Evolutionary conservation across 495 filamentous ascomycete genomes (phyloP).

Genomic region (Neurospora sp.): DNA sequence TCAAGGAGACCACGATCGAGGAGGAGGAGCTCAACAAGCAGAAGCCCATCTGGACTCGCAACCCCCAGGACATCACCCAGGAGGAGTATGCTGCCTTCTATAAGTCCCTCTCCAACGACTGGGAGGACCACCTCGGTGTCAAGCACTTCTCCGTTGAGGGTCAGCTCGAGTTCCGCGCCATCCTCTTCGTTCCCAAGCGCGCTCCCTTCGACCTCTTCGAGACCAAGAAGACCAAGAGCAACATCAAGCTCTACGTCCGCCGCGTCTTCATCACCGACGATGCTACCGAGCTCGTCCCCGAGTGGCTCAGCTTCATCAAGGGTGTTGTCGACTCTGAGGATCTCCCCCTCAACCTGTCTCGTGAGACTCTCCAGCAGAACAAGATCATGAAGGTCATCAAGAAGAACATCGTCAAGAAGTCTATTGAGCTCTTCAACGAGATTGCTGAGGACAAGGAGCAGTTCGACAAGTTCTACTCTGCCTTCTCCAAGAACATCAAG

Average conservation of each 20-base stretch:
- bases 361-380: constrained; percentile 99
- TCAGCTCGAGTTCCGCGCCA: constrained; percentile 99
- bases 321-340: constrained; percentile 99
- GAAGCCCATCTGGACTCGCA: constrained; percentile 99
- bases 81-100: constrained; percentile 99
- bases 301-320: constrained; percentile 99
- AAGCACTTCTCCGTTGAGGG: constrained; percentile 99
- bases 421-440: constrained; percentile 96
- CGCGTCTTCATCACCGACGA: constrained; percentile 99
- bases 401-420: constrained; percentile 99
- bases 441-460: constrained; percentile 98
- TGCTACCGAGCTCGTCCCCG: constrained; percentile 95
- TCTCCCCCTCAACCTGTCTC: constrained; percentile 95
- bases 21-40: constrained; percentile 99
- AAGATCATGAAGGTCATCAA: constrained; percentile 99
- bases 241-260: constrained; percentile 99
- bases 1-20: constrained; percentile 97
- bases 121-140: constrained; percentile 98
- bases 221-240: constrained; percentile 99
- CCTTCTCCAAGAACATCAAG: constrained; percentile 99
- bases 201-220: constrained; percentile 99
- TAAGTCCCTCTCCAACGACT: constrained; percentile 99
- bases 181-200: constrained; percentile 98
- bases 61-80: constrained; percentile 86
- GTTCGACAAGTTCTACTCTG: constrained; percentile 99